Percentiles rank a stretch among this genome's conserved stretches.
phyloP scores from a whole-genome alignment of 345 rosid species.

The Syzygium grande region DNA sequence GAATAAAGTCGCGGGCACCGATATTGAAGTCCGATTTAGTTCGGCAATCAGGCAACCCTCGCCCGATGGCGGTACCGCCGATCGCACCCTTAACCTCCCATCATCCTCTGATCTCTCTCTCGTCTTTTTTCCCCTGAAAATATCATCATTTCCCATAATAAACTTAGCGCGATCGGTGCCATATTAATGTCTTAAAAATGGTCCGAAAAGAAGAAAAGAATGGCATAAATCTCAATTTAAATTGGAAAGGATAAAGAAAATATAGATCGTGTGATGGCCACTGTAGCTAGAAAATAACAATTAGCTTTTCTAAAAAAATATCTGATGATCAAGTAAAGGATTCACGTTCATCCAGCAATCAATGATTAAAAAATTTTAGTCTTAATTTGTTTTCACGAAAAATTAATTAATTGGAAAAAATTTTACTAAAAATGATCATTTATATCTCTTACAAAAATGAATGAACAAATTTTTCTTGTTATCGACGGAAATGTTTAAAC shows the following conservation, averaged over 20 bases:
- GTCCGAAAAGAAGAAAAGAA: not conserved
- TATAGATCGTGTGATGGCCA: not conserved
- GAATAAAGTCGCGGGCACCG: not conserved
- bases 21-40: not conserved
- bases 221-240: not conserved
- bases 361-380: no score
- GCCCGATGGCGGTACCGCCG: not conserved
- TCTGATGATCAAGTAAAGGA: not conserved
- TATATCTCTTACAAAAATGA: no score
- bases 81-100: not conserved
- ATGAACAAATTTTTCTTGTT: no score
- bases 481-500: no score
- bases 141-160: not conserved
- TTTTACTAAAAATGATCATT: no score
- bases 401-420: no score
- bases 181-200: not conserved
- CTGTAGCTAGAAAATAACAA: not conserved
- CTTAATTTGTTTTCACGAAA: no score
- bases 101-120: not conserved
- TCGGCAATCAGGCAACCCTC: not conserved
- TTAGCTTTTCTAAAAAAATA: not conserved
- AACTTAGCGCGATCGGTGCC: not conserved
- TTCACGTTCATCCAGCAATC: not conserved
- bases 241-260: not conserved
- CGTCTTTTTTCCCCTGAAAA: not conserved